Evolutionary conservation across 441 rosid species (phyloP).

Genomic region (Brassica hybrid): DNA sequence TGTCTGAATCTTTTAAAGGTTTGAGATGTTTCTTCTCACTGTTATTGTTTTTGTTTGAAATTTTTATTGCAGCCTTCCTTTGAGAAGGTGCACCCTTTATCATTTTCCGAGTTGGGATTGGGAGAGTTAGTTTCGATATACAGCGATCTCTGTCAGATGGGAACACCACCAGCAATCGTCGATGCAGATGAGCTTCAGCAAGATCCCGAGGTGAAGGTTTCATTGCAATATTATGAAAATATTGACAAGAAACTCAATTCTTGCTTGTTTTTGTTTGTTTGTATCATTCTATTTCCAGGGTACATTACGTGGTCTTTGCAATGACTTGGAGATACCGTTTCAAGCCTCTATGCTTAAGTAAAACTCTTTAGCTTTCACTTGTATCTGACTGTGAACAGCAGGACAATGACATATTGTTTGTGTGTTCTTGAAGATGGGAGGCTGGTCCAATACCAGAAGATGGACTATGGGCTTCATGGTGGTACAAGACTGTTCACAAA

Average conservation of each 20-base stretch:
- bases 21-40: conserved; percentile 17
- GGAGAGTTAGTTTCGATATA: conserved; percentile 73
- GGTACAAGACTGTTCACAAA: conserved; percentile 71
- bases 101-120: conserved; percentile 74
- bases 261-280: background rate
- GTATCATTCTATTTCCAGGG: conserved; percentile 46
- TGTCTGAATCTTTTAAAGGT: background rate
- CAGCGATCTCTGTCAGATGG: conserved; percentile 72
- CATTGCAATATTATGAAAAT: conserved; percentile 13
- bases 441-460: conserved; percentile 83
- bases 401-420: background rate
- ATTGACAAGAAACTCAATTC: background rate
- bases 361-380: background rate
- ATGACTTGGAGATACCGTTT: conserved; percentile 81
- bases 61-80: conserved; percentile 67
- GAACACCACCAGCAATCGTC: conserved; percentile 70
- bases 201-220: conserved; percentile 82
- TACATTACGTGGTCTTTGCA: conserved; percentile 73
- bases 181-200: conserved; percentile 78
- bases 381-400: background rate
- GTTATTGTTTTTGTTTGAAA: too few relatives aligned
- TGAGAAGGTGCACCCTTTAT: conserved; percentile 61
- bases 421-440: conserved; percentile 55
- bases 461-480: conserved; percentile 91
- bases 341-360: conserved; percentile 83